phyloP scores from a whole-genome alignment of 352 stramenopile species.

The Thalassiosira mediterranea region DNA sequence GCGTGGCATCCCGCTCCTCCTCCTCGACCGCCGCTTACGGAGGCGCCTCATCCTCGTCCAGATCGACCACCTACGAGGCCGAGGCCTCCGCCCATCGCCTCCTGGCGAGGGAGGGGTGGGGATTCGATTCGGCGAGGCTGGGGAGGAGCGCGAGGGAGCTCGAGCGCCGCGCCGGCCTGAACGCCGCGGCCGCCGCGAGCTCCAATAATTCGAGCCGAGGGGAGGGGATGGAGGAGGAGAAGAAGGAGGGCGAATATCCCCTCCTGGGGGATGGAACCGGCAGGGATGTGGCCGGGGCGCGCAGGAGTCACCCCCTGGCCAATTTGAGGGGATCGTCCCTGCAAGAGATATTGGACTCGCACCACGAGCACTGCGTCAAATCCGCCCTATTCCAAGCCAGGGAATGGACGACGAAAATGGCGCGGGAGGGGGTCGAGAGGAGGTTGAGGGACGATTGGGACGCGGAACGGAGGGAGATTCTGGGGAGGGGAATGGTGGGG shows the following conservation, averaged over 20 bases:
- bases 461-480: constrained; percentile 13
- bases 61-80: constrained; percentile 25
- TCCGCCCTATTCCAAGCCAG: constrained; percentile 10
- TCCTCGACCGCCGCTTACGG: neutral
- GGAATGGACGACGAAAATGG: neutral
- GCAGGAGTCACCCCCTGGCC: neutral
- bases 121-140: constrained; percentile 50
- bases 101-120: constrained; percentile 37
- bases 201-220: neutral
- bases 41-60: neutral
- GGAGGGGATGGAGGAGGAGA: constrained; percentile 25
- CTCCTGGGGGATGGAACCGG: neutral
- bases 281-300: neutral
- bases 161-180: constrained; percentile 7
- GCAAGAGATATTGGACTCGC: neutral
- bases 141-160: constrained; percentile 38
- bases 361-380: constrained; percentile 29
- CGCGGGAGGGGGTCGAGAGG: constrained; percentile 10
- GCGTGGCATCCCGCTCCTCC: constrained; percentile 4
- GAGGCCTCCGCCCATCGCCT: constrained; percentile 46
- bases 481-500: constrained; percentile 19
- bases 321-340: constrained; percentile 9
- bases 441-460: constrained; percentile 35
- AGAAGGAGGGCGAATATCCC: constrained; percentile 22
- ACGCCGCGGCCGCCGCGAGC: neutral